phyloP scores from a whole-genome alignment of 495 filamentous ascomycete species.

The Gamarada debralockiae region DNA sequence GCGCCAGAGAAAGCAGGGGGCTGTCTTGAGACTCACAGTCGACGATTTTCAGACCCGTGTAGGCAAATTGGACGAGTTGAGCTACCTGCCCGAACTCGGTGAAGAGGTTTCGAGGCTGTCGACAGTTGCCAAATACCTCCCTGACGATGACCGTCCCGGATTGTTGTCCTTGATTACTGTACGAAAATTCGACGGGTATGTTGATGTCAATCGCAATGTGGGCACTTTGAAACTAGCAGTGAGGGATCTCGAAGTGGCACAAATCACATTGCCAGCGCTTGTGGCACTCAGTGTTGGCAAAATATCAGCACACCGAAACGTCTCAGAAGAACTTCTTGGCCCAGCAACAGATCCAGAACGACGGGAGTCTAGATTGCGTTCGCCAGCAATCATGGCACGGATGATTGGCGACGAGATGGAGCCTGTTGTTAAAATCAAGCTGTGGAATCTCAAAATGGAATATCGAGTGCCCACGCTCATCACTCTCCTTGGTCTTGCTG shows the following conservation, averaged over 20 bases:
- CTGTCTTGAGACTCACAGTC: constrained; percentile 70
- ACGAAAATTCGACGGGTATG: constrained; percentile 51
- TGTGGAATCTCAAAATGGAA: constrained; percentile 76
- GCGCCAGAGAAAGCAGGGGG: constrained; percentile 83
- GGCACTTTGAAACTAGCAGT: constrained; percentile 57
- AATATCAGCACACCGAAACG: constrained; percentile 57
- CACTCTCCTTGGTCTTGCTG: constrained; percentile 65
- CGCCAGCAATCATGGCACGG: constrained; percentile 70
- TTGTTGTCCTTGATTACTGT: constrained; percentile 71
- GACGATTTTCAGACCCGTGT: constrained; percentile 55
- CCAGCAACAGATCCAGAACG: constrained; percentile 35
- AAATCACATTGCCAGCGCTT: constrained; percentile 81
- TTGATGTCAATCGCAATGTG: constrained; percentile 59
- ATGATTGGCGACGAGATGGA: constrained; percentile 94
- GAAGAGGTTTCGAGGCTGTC: constrained; percentile 78
- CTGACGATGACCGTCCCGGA: constrained; percentile 92
- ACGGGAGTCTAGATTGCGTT: constrained; percentile 29
- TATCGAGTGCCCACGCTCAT: constrained; percentile 81
- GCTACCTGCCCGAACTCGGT: constrained; percentile 61
- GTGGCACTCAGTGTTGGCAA: constrained; percentile 67
- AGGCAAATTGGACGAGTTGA: constrained; percentile 54
- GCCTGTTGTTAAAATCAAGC: constrained; percentile 79
- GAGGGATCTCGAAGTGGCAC: constrained; percentile 65
- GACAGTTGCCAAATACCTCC: constrained; percentile 89
- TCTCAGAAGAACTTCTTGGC: constrained; percentile 64